A percentile compares a stretch with the other conserved stretches of the same genome.
Evolutionary conservation across 2,329 filamentous ascomycete genomes (phyloP).

Genomic region (Neonectria hederae): DNA sequence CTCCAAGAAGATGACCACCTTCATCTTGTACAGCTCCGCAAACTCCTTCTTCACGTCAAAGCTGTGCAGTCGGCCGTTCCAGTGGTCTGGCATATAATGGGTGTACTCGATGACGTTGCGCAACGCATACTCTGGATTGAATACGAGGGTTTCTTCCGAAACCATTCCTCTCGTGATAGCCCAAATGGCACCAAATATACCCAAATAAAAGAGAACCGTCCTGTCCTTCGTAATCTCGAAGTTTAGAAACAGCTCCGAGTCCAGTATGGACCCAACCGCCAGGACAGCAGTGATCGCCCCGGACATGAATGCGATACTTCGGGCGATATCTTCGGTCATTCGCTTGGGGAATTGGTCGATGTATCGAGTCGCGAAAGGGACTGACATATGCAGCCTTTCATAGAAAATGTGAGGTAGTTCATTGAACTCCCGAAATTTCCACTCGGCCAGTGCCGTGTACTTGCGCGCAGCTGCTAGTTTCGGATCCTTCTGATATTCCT

Average conservation of each 20-base stretch:
- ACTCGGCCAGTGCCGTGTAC: constrained; percentile 93
- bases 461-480: constrained; percentile 82
- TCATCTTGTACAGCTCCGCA: constrained; percentile 88
- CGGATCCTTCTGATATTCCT: constrained; percentile 96
- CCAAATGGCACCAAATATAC: constrained; percentile 84
- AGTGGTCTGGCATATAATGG: constrained; percentile 89
- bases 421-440: constrained; percentile 99
- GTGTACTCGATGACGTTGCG: constrained; percentile 91
- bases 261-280: constrained; percentile 83
- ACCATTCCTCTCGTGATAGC: constrained; percentile 83
- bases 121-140: constrained; percentile 91
- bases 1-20: constrained; percentile 89
- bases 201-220: constrained; percentile 90
- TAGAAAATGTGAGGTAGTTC: constrained; percentile 93
- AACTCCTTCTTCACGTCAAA: constrained; percentile 95
- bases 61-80: constrained; percentile 90
- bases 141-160: constrained; percentile 87
- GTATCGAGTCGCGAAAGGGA: constrained; percentile 91
- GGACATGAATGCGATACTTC: constrained; percentile 86
- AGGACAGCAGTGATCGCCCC: constrained; percentile 89
- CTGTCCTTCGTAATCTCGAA: constrained; percentile 92
- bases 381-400: constrained; percentile 91
- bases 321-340: constrained; percentile 85
- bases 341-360: constrained; percentile 96
- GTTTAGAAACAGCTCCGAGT: constrained; percentile 87